Percentiles rank a stretch among this genome's conserved stretches.
phyloP scores from a whole-genome alignment of 2,329 filamentous ascomycete genomes.

The Cytospora piceae region DNA sequence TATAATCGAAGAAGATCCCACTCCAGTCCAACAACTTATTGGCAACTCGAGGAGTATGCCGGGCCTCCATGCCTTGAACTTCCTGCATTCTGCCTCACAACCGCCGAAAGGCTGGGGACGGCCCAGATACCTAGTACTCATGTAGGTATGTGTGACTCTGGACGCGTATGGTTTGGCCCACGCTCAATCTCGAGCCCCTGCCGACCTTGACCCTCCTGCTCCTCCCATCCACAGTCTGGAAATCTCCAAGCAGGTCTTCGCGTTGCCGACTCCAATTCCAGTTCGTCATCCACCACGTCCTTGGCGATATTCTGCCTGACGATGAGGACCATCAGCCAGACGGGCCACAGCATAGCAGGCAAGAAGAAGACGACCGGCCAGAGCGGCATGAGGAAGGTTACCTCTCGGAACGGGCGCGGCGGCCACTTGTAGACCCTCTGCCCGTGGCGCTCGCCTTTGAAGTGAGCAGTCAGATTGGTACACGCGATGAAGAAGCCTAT shows the following conservation, averaged over 20 bases:
- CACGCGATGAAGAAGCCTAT: background rate
- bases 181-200: background rate
- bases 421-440: background rate
- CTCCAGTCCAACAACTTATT: too few species aligned
- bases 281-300: background rate
- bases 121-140: too few species aligned
- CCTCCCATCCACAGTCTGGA: background rate
- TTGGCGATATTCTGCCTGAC: background rate
- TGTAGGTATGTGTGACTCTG: too few species aligned
- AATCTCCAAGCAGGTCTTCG: background rate
- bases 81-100: too few species aligned
- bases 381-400: background rate
- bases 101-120: too few species aligned
- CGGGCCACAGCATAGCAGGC: background rate
- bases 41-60: too few species aligned
- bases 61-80: too few species aligned
- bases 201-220: too few species aligned
- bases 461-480: background rate
- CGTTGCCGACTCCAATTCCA: background rate
- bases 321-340: background rate
- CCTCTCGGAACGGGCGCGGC: background rate
- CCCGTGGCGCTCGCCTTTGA: too few species aligned
- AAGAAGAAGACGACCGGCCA: background rate
- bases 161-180: too few species aligned
- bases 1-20: too few species aligned